Percentiles rank a stretch among this genome's conserved stretches.
phyloP scores from a whole-genome alignment of 345 rosid genomes.

The Melastoma malabathricum region DNA sequence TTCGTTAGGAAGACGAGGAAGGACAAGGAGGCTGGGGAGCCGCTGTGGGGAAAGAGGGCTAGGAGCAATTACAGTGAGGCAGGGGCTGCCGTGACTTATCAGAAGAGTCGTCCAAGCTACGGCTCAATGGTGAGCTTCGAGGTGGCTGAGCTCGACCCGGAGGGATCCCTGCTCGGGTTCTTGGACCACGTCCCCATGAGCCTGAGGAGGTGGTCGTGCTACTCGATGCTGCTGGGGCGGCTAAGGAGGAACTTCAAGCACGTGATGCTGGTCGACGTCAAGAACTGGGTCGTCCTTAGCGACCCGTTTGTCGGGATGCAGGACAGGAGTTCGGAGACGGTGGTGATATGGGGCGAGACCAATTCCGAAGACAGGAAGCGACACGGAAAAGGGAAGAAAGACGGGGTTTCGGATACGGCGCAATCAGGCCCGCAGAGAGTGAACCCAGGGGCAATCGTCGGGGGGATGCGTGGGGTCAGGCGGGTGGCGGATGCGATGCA shows the following conservation, averaged over 20 bases:
- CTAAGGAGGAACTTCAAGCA: slow-evolving; percentile 69
- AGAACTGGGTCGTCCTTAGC: slow-evolving; percentile 30
- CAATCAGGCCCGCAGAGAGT: slow-evolving; percentile 5
- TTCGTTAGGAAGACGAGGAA: slow-evolving; percentile 29
- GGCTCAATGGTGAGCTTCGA: slow-evolving; percentile 83
- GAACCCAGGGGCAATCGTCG: slow-evolving; percentile 49
- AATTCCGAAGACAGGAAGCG: slow-evolving; percentile 10
- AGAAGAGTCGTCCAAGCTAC: slow-evolving; percentile 41
- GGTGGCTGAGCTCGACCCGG: slow-evolving; percentile 72
- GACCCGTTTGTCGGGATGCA: slow-evolving; percentile 67
- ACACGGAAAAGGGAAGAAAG: slow-evolving; percentile 12
- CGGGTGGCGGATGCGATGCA: slow-evolving; percentile 48
- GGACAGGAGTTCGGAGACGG: slow-evolving; percentile 49
- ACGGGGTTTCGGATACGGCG: slow-evolving; percentile 22
- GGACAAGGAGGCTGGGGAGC: slow-evolving; percentile 27
- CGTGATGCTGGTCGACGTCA: slow-evolving; percentile 46
- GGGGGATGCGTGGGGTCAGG: slow-evolving; percentile 67
- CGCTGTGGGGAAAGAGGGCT: slow-evolving; percentile 71
- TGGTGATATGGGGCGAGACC: slow-evolving; percentile 20
- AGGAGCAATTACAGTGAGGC: slow-evolving; percentile 15
- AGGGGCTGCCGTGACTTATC: slow-evolving; percentile 7
- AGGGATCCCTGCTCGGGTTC: slow-evolving; percentile 74
- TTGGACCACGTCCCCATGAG: slow-evolving; percentile 56
- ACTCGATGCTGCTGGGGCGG: slow-evolving; percentile 80
- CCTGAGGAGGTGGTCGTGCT: slow-evolving; percentile 79